Evolutionary conservation across 306 rosid species (phyloP).

Genomic region (Luffa aegyptiaca): DNA sequence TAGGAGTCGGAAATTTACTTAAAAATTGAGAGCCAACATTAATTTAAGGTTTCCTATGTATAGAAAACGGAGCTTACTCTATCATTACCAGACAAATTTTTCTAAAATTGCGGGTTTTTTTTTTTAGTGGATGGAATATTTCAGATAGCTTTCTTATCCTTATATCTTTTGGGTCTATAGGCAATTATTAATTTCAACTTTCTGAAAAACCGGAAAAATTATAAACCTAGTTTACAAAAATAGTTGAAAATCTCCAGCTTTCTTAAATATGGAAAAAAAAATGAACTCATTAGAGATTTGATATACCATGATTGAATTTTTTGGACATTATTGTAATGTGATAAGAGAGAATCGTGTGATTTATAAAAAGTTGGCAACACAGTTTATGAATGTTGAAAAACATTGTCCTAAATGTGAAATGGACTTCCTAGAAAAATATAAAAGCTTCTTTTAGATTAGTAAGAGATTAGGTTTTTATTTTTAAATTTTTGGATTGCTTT

Average conservation of each 20-base stretch:
- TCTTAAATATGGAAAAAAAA: background rate
- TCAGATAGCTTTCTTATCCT: background rate
- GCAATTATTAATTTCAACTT: conserved; percentile 1
- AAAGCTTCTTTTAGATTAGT: background rate
- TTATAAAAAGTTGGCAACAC: background rate
- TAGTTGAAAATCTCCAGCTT: background rate
- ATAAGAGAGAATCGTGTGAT: background rate
- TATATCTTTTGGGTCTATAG: background rate
- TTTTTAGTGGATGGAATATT: background rate
- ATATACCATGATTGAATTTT: background rate
- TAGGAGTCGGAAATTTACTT: background rate
- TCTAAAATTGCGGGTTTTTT: conserved; percentile 1
- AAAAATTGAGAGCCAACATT: background rate
- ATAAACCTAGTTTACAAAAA: background rate
- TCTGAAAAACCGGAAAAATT: background rate
- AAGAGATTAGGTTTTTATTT: background rate
- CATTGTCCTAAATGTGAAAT: background rate
- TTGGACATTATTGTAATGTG: background rate
- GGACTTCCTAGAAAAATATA: background rate
- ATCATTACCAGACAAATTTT: background rate
- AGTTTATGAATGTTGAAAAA: background rate
- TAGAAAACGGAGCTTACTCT: background rate
- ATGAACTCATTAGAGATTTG: background rate
- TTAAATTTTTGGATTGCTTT: background rate
- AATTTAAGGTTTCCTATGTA: background rate